Evolutionary conservation across 2,329 filamentous ascomycete species (phyloP).

Genomic region (Neoscytalidium dimidiatum): DNA sequence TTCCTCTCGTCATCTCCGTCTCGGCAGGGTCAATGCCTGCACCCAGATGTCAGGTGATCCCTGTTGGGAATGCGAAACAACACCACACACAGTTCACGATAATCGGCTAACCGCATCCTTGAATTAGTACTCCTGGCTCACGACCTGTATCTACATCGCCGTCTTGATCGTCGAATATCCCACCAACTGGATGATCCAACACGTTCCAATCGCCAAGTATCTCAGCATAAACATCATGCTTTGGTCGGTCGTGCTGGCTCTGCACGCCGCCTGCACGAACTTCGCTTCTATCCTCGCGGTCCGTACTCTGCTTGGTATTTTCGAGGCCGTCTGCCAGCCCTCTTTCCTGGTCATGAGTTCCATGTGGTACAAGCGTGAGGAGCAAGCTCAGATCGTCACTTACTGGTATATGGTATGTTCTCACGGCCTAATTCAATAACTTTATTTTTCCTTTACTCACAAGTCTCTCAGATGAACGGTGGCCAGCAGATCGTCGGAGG

Average conservation of each 20-base stretch:
- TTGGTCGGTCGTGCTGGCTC: constrained; percentile 43
- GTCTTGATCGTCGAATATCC: constrained; percentile 64
- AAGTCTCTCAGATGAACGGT: constrained; percentile 70
- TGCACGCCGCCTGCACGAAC: constrained; percentile 17
- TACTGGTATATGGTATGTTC: constrained; percentile 55
- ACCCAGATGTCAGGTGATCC: not conserved
- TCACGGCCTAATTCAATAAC: constrained; percentile 41
- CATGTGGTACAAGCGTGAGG: constrained; percentile 64
- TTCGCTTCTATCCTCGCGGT: constrained; percentile 42
- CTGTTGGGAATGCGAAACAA: not conserved
- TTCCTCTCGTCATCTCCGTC: not conserved
- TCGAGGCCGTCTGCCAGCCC: constrained; percentile 68
- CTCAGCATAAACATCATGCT: constrained; percentile 55
- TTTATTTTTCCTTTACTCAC: not conserved
- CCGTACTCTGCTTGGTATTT: constrained; percentile 55
- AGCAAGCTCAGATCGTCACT: constrained; percentile 60
- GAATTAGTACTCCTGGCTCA: constrained; percentile 57
- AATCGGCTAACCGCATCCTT: no score
- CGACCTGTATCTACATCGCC: constrained; percentile 56
- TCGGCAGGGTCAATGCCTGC: not conserved
- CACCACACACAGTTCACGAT: not conserved
- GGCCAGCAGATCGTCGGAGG: constrained; percentile 69
- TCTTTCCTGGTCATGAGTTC: constrained; percentile 53
- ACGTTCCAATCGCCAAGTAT: constrained; percentile 61
- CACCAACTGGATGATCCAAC: constrained; percentile 65